A percentile compares a stretch with the other conserved stretches of the same genome.
Evolutionary conservation across 2,329 filamentous ascomycete species (phyloP).

Genomic region (Albophoma yamanashiensis): DNA sequence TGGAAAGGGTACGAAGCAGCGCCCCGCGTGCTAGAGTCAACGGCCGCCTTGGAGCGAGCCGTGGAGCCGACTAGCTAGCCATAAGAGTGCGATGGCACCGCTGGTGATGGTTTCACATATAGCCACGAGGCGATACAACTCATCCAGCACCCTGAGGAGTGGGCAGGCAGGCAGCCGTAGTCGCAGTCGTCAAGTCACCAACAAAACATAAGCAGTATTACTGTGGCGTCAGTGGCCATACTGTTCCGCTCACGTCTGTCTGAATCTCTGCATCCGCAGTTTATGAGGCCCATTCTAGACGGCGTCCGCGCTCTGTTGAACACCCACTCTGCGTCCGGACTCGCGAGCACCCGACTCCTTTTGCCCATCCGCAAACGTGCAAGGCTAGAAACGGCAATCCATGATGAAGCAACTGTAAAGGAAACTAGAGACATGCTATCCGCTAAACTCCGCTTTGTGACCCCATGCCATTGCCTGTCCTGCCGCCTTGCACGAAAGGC

Average conservation of each 20-base stretch:
- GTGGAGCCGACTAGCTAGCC: no score
- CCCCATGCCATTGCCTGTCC: neutral
- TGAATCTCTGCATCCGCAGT: neutral
- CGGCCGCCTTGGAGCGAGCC: no score
- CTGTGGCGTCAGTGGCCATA: neutral
- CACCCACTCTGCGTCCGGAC: neutral
- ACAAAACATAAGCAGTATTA: neutral
- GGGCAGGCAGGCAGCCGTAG: no score
- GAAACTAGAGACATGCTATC: conserved; percentile 2
- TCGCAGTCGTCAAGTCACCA: neutral
- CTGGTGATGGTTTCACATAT: no score
- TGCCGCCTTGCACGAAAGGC: neutral
- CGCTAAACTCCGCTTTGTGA: conserved; percentile 5
- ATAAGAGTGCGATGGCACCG: no score
- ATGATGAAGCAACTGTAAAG: conserved; percentile 3
- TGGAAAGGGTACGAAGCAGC: no score
- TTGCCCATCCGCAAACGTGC: neutral
- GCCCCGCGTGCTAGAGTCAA: no score
- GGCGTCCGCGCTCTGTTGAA: neutral
- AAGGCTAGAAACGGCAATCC: neutral
- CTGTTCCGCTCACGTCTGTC: neutral
- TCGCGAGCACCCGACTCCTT: no score
- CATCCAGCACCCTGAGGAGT: no score
- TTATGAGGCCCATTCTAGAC: neutral
- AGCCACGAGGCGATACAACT: no score